Conservation (phyloP, 75 land plant genomes). For the Picea glauca region DNA sequence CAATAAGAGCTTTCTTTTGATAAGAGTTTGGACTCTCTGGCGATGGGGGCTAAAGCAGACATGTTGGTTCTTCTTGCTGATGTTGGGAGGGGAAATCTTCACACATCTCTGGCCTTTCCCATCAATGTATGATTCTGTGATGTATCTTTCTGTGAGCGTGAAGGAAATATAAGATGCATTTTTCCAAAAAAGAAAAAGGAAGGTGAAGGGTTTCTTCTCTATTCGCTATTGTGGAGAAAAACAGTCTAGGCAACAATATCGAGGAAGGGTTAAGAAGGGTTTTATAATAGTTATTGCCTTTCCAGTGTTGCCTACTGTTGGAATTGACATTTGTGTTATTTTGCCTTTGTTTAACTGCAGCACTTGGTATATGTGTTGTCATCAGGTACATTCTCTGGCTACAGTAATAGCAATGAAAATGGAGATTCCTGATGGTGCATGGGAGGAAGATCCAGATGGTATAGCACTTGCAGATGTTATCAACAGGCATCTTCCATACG, state of each 20-base stretch:
- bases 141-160: no score
- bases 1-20: no score
- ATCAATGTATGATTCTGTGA: no score
- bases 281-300: not conserved
- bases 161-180: not conserved
- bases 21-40: no score
- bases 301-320: not conserved
- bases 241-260: not conserved
- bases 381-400: constrained; percentile 92
- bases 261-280: not conserved
- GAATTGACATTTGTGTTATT: not conserved
- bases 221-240: not conserved
- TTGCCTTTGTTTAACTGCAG: not conserved
- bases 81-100: no score
- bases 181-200: not conserved
- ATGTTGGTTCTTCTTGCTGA: no score
- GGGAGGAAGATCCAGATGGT: constrained; percentile 75
- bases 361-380: not conserved
- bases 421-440: constrained; percentile 85
- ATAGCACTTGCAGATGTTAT: constrained; percentile 65
- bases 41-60: no score
- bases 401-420: constrained; percentile 89
- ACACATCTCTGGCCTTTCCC: no score
- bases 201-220: not conserved
- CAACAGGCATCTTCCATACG: constrained; percentile 63